These are phyloP conservation scores for Dittrichia graveolens DNA, from an alignment of 129 eudicot species.

Conservation along the genomic window DNA sequence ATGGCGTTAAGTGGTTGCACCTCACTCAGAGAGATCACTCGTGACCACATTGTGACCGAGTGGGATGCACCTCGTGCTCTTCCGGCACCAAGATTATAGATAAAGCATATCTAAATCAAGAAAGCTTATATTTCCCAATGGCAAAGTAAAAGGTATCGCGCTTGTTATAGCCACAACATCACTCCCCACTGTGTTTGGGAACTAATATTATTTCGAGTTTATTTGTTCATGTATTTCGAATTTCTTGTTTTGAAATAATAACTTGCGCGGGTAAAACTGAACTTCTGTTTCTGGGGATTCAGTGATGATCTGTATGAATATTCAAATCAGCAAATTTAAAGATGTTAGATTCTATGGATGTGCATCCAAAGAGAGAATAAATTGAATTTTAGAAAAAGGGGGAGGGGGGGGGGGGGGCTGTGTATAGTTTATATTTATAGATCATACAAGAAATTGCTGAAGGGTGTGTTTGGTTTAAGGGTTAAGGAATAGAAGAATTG, in stretches of 20 bases:
- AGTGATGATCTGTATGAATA: too few relatives aligned
- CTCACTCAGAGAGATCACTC: constrained; percentile 70
- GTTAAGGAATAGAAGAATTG: too few relatives aligned
- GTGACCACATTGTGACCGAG: constrained; percentile 70
- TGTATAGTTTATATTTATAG: too few relatives aligned
- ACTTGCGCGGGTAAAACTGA: background rate
- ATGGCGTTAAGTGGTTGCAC: constrained; percentile 97
- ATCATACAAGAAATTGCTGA: too few relatives aligned
- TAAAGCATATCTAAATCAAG: constrained; percentile 20
- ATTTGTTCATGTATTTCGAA: constrained; percentile 26
- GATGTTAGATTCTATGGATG: too few relatives aligned
- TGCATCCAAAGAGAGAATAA: too few relatives aligned
- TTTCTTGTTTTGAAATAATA: constrained; percentile 26
- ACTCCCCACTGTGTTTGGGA: constrained; percentile 7
- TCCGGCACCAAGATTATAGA: constrained; percentile 62
- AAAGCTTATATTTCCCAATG: background rate
- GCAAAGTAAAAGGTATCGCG: constrained; percentile 25
- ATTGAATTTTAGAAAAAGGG: too few relatives aligned
- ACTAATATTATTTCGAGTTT: constrained; percentile 16
- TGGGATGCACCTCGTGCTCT: constrained; percentile 78
- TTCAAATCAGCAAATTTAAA: too few relatives aligned
- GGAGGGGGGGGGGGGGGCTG: too few relatives aligned
- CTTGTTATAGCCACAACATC: constrained; percentile 25
- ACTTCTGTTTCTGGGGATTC: too few relatives aligned
- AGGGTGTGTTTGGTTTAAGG: too few relatives aligned